Evolutionary conservation across 768 basidiomycete genomes (phyloP).

Genomic region (Candolleomyces efflorescens): DNA sequence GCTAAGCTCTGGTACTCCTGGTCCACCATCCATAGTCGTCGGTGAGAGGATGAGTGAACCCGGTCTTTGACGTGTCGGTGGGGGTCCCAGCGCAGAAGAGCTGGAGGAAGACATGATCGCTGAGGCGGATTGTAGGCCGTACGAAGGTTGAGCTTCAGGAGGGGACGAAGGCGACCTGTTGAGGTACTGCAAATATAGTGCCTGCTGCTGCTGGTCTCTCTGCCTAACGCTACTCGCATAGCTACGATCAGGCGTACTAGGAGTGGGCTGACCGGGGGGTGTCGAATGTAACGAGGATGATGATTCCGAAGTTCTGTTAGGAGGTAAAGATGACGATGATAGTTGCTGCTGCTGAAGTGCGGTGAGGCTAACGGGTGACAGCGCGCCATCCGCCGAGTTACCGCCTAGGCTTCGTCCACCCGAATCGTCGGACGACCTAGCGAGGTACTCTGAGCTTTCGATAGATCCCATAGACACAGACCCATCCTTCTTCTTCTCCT

Average conservation of each 20-base stretch:
- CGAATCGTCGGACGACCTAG: slow-evolving; percentile 60
- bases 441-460: slow-evolving; percentile 44
- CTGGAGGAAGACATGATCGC: slow-evolving; percentile 51
- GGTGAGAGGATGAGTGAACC: slow-evolving; percentile 73
- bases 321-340: slow-evolving; percentile 20
- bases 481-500: slow-evolving; percentile 46
- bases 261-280: slow-evolving; percentile 11
- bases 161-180: slow-evolving; percentile 79
- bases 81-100: slow-evolving; percentile 46
- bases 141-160: slow-evolving; percentile 68
- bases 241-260: slow-evolving; percentile 20
- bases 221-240: slow-evolving; percentile 74
- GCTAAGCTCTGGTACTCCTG: slow-evolving; percentile 75
- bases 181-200: slow-evolving; percentile 85
- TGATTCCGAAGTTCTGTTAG: slow-evolving; percentile 23
- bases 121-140: slow-evolving; percentile 73
- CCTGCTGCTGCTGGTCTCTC: slow-evolving; percentile 85
- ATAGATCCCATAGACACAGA: slow-evolving; percentile 38
- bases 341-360: slow-evolving; percentile 59
- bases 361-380: slow-evolving; percentile 49
- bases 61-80: slow-evolving; percentile 58
- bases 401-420: slow-evolving; percentile 27
- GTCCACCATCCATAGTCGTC: slow-evolving; percentile 47
- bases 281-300: slow-evolving; percentile 20
- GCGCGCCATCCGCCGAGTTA: slow-evolving; percentile 24